Evolutionary conservation across 2,329 filamentous ascomycete genomes (phyloP), one percentile per base, ranked within the genome.

Genomic region (Cladosporium sp.): DNA sequence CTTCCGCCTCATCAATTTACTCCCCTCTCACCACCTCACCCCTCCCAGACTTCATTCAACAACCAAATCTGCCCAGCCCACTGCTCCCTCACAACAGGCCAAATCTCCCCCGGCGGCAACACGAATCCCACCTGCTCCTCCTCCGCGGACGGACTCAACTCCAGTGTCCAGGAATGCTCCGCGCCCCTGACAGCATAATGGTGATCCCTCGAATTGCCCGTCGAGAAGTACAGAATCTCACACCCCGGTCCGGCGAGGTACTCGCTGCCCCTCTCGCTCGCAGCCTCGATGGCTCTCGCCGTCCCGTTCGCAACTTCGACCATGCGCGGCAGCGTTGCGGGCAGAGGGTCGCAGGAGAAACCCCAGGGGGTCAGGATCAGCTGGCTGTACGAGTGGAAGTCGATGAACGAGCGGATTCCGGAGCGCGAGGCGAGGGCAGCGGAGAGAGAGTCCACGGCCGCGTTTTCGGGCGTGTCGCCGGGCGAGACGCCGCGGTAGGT

Each of bases 361-460:
- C 82, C 82, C 59, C 83, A 85, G 1, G 73, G 77, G 15, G 76
- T 73, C 52, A 80, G 73, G 52, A 84, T 75, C 27, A 80, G 70
- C 58, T 85, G 82, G 9, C 75, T 77, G 67, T 84, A 86, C 0
- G 80, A 75, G 67, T 86, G 83, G 62, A 79, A 80, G 66, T 86
- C 83, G 56, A 86, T 78, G 66, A 79, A 86, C 2, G 84, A 70
- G 59, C 80, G 77, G 36, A 85, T 68, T 1, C 80, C 78, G 13
- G 64, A 64, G 2, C 63, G 61, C 3, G 70, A 68, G 19, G 82
- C 60, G 34, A 65, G 60, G 42, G 71, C 69, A 4, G 37, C 8
- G 17, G 79, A 68, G 40, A 76, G 75, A 4, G 71, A 68, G 24
- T 72, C 71, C 7, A 85, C 68, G 0, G 68, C 74, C 52, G 69